Evolutionary conservation across 1,284 basidiomycete species (phyloP).

Genomic region (Puccinia novopanici): DNA sequence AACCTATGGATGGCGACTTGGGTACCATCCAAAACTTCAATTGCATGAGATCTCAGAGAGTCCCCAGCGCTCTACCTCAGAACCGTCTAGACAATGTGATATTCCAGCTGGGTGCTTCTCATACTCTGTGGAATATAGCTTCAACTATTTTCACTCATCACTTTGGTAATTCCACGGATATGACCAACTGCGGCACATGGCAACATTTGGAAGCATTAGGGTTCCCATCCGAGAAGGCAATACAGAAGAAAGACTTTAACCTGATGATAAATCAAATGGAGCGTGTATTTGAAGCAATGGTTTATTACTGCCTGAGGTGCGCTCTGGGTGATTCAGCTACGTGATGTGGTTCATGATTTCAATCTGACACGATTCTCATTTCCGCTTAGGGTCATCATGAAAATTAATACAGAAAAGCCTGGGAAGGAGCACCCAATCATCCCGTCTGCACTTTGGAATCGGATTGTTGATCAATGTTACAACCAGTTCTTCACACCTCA

Average conservation of each 20-base stretch:
- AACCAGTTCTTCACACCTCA: not conserved
- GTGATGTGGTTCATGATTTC: not conserved
- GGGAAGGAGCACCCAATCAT: not conserved
- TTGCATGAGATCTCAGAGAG: not conserved
- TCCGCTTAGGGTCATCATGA: not conserved
- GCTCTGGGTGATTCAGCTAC: too few species aligned
- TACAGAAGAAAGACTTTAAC: not conserved
- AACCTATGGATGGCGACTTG: not conserved
- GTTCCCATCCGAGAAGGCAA: conserved; percentile 13
- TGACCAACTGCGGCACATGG: not conserved
- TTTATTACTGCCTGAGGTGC: not conserved
- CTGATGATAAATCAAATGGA: not conserved
- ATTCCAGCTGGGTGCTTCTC: too few species aligned
- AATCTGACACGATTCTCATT: too few species aligned
- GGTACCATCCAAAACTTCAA: too few species aligned
- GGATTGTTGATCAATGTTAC: conserved; percentile 21
- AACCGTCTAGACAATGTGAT: conserved; percentile 9
- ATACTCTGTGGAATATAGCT: conserved; percentile 24
- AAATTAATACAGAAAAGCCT: not conserved
- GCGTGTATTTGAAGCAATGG: too few species aligned
- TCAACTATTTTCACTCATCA: conserved; percentile 5
- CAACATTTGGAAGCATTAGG: not conserved
- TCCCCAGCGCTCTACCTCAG: not conserved
- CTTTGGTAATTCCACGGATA: conserved; percentile 6
- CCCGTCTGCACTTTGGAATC: not conserved